Evolutionary conservation across 83 land plant species (phyloP), one percentile per base, ranked within the genome.

Genomic region (Picea abies): DNA sequence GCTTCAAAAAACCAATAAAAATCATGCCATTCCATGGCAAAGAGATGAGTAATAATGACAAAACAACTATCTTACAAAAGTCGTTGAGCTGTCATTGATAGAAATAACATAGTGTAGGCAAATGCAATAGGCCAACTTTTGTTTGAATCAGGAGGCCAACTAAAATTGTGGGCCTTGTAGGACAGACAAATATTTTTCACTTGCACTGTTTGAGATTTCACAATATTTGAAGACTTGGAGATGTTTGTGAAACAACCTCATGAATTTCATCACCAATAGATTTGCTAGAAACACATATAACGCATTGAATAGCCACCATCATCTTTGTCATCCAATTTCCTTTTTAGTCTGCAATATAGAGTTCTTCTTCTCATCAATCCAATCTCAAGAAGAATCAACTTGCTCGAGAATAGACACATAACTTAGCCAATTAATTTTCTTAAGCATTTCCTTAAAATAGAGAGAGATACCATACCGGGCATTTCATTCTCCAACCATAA

Each of bases 241-340:
- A 14, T 72, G 76, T 20, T 72, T 9, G n/a, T 8, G 58, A 72
- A 72, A n/a, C 2, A 39, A 72, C 17, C 20, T 9, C 26, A 5
- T 20, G 52, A 72, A 44, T 19, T 9, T 6, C 39, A 37, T 64
- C 44, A 44, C 52, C 37, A n/a, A 39, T 41, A 41, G 76, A 72
- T 72, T 39, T 19, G 12, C 70, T 72, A 80, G 56, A 72, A 79
- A 11, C 86, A 71, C 39, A 84, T 44, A 58, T 83, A 87, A 10
- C 90, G 82, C 78, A 82, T 80, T 37, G 61, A 66, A 79, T 82
- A 87, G 26, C 78, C 75, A 17, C 78, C 75, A 17, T 90, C 87
- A 52, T 90, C 92, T 63, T 86, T 85, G 67, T 90, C 90, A 82
- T 90, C 90, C 75, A 77, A 68, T 60, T 80, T 86, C 81, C 63